These are phyloP conservation scores for Albophoma yamanashiensis DNA, from an alignment of 2,329 filamentous ascomycete species.

Conservation along the genomic window DNA sequence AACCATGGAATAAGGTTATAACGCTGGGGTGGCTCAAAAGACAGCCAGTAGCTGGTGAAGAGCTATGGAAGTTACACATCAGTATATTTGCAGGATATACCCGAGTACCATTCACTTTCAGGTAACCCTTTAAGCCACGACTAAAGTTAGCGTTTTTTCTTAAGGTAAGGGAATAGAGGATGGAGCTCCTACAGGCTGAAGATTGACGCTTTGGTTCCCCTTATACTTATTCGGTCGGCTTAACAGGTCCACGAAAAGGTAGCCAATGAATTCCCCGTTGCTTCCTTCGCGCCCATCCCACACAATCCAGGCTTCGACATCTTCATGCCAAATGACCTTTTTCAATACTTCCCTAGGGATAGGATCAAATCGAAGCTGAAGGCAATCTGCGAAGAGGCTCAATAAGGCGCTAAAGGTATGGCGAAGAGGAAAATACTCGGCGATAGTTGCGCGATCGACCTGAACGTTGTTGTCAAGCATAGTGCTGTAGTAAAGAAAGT, in stretches of 20 bases:
- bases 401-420: background rate
- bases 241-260: background rate
- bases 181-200: too few species aligned
- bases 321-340: background rate
- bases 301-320: background rate
- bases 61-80: too few species aligned
- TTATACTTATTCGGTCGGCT: too few species aligned
- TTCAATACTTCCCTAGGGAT: background rate
- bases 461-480: background rate
- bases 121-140: too few species aligned
- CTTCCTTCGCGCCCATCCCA: background rate
- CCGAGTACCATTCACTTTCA: too few species aligned
- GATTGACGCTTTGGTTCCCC: too few species aligned
- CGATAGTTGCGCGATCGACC: background rate
- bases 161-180: too few species aligned
- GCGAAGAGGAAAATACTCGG: background rate
- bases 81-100: too few species aligned
- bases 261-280: background rate
- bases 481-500: background rate
- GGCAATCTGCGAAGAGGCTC: background rate
- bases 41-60: too few species aligned
- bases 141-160: too few species aligned
- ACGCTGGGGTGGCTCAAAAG: too few species aligned
- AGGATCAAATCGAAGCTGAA: background rate
- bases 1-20: too few species aligned